Evolutionary conservation across 352 stramenopile genomes (phyloP).

Genomic region (Saprolegnia diclina): DNA sequence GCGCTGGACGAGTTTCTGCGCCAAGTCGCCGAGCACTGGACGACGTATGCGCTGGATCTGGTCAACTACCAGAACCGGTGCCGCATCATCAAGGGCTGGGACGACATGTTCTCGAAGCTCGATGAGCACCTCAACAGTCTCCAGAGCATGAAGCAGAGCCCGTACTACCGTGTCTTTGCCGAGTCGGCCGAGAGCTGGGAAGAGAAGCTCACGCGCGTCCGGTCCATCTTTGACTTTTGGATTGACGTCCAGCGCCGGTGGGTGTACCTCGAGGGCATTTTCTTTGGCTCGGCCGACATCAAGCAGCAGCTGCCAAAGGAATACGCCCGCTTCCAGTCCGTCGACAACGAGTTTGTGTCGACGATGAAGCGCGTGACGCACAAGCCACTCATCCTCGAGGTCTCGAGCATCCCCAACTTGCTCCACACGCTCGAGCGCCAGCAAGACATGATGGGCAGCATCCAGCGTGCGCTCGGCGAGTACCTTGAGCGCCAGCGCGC

Average conservation of each 20-base stretch:
- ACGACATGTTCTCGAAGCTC: slow-evolving; percentile 98
- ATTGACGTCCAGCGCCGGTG: slow-evolving; percentile 99
- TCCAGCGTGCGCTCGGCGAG: slow-evolving; percentile 98
- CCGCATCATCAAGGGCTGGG: slow-evolving; percentile 97
- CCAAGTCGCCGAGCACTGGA: slow-evolving; percentile 91
- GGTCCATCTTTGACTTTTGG: slow-evolving; percentile 98
- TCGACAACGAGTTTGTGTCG: slow-evolving; percentile 98
- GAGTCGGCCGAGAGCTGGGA: slow-evolving; percentile 97
- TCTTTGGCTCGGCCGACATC: slow-evolving; percentile 98
- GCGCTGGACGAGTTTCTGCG: slow-evolving; percentile 98
- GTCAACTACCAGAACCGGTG: slow-evolving; percentile 93
- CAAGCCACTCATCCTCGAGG: slow-evolving; percentile 96
- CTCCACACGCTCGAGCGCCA: slow-evolving; percentile 91
- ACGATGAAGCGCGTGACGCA: slow-evolving; percentile 97
- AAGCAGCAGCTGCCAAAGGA: slow-evolving; percentile 98
- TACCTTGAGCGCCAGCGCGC: slow-evolving; percentile 98
- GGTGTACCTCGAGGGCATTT: slow-evolving; percentile 99
- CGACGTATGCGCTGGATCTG: slow-evolving; percentile 85
- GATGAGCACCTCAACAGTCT: slow-evolving; percentile 99
- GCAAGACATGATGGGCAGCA: slow-evolving; percentile 97
- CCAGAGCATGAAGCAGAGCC: slow-evolving; percentile 98
- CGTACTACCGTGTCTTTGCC: slow-evolving; percentile 98
- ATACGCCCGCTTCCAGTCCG: slow-evolving; percentile 97
- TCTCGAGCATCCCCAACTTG: slow-evolving; percentile 85
- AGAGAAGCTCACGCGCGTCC: slow-evolving; percentile 95